Conservation (phyloP, 352 stramenopile genomes). For the Blastocystis sp. region DNA sequence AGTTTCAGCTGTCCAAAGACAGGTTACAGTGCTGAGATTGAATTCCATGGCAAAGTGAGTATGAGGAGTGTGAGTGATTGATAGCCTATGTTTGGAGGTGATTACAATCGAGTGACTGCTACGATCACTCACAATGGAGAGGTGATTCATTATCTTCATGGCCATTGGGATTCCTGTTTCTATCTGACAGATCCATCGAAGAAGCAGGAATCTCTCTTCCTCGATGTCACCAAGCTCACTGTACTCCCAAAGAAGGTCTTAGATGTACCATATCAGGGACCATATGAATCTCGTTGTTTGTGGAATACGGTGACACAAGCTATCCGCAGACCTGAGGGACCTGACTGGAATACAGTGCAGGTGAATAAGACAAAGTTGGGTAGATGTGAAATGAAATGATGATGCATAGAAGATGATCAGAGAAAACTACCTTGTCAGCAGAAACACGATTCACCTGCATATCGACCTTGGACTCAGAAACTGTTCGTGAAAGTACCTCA, state of each 20-base stretch:
- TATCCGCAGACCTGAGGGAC: slow-evolving; percentile 17
- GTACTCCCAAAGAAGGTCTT: slow-evolving; percentile 42
- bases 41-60: slow-evolving; percentile 40
- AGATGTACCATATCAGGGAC: background rate
- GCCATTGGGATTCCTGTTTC: slow-evolving; percentile 13
- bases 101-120: slow-evolving; percentile 27
- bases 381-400: background rate
- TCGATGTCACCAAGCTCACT: slow-evolving; percentile 33
- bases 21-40: slow-evolving; percentile 28
- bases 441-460: background rate
- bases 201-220: background rate
- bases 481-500: slow-evolving; percentile 30
- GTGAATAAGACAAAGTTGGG: slow-evolving; percentile 21
- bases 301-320: slow-evolving; percentile 9
- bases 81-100: background rate
- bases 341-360: slow-evolving; percentile 47
- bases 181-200: background rate
- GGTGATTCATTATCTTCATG: background rate
- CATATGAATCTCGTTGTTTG: slow-evolving; percentile 4
- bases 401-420: slow-evolving; percentile 17
- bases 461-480: slow-evolving; percentile 23
- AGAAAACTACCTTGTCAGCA: slow-evolving; percentile 27
- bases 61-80: background rate
- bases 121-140: slow-evolving; percentile 3
- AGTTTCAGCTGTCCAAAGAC: background rate